Conservation (phyloP, 1,139 yeast genomes). For the Kodamaea sp. region DNA sequence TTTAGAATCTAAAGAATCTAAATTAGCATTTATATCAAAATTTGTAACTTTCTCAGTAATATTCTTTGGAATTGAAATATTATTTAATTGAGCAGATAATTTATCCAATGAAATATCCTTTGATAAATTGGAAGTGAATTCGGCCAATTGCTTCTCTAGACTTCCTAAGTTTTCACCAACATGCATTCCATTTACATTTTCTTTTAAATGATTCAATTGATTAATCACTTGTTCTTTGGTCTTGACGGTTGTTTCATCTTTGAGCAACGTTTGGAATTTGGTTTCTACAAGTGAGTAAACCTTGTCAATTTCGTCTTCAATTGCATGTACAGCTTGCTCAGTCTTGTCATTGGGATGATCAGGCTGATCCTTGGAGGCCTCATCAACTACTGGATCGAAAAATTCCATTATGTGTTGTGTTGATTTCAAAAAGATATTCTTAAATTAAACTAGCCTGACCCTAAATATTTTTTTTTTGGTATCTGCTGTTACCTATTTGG, state of each 20-base stretch:
- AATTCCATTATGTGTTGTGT: constrained; percentile 26
- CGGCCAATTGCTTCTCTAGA: constrained; percentile 29
- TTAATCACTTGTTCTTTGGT: constrained; percentile 35
- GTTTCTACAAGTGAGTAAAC: constrained; percentile 46
- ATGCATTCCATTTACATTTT: constrained; percentile 8
- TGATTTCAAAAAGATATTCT: too few relatives aligned
- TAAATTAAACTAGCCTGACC: too few relatives aligned
- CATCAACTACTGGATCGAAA: constrained; percentile 26
- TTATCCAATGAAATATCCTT: constrained; percentile 8
- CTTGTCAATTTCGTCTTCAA: constrained; percentile 53
- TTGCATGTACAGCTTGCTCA: constrained; percentile 44
- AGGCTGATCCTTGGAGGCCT: constrained; percentile 16
- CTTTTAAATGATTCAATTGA: constrained; percentile 33
- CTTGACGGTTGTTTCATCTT: constrained; percentile 17
- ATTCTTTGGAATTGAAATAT: constrained; percentile 1
- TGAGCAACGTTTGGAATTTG: constrained; percentile 33
- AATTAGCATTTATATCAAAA: constrained; percentile 11
- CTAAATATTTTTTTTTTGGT: too few relatives aligned
- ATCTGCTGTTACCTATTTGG: too few relatives aligned
- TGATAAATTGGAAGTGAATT: constrained; percentile 4
- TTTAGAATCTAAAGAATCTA: constrained; percentile 65
- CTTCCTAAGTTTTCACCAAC: constrained; percentile 15
- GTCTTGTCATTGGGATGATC: constrained; percentile 19
- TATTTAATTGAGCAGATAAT: constrained; percentile 5
- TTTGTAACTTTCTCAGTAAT: constrained; percentile 3